These are phyloP conservation scores for Saccharomycopsis sp. DNA, from an alignment of 805 yeast genomes.

Conservation along the genomic window DNA sequence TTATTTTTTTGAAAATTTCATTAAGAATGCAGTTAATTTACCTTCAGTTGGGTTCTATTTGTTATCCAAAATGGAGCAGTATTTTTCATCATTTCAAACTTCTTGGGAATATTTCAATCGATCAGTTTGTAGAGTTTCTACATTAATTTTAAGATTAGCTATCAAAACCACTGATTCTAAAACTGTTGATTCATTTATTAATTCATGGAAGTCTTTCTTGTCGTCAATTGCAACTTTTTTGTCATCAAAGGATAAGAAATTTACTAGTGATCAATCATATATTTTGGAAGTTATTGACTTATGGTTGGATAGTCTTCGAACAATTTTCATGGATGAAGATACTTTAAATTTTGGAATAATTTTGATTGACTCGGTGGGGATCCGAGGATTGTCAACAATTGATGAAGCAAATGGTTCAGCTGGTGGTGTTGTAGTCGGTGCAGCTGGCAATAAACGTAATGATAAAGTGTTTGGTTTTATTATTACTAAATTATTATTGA, in stretches of 20 bases:
- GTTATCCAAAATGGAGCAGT: conserved; percentile 37
- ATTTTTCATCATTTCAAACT: conserved; percentile 41
- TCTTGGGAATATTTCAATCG: conserved; percentile 61
- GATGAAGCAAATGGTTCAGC: conserved; percentile 26
- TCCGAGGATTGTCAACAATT: conserved; percentile 46
- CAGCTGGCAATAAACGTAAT: conserved; percentile 29
- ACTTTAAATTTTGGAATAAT: conserved; percentile 36
- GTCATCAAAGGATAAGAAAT: conserved; percentile 36
- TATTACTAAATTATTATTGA: conserved; percentile 51
- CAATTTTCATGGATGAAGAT: conserved; percentile 32
- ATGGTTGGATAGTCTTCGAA: conserved; percentile 40
- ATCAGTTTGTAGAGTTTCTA: conserved; percentile 53
- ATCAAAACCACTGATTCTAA: conserved; percentile 25
- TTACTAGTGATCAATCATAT: conserved; percentile 56
- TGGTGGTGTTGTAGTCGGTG: conserved; percentile 21
- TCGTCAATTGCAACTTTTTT: conserved; percentile 38
- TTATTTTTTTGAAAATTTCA: conserved; percentile 47
- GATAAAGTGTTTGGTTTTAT: conserved; percentile 49
- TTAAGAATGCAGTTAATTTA: conserved; percentile 30
- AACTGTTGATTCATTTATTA: conserved; percentile 25
- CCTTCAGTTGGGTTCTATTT: conserved; percentile 49
- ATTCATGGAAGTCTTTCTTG: conserved; percentile 28
- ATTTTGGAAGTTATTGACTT: conserved; percentile 55
- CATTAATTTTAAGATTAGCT: conserved; percentile 42
- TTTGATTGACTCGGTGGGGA: conserved; percentile 48